phyloP scores from a whole-genome alignment of 345 rosid species.

The Sonneratia alba region DNA sequence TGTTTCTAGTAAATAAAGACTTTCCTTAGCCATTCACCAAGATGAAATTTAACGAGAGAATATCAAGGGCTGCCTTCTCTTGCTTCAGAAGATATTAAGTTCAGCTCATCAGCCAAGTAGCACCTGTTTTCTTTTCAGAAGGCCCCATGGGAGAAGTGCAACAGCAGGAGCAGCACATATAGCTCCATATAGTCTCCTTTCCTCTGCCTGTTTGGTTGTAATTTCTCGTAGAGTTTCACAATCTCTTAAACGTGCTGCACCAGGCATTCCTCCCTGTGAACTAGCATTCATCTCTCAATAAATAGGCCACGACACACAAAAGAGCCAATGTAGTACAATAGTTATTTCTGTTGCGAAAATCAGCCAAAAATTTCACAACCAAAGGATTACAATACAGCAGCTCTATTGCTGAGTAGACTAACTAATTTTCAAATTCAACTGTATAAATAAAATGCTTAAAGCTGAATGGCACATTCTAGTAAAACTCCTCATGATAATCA shows the following conservation, averaged over 20 bases:
- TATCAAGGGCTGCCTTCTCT: neutral
- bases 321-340: neutral
- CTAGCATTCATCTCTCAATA: neutral
- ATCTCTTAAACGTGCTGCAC: conserved; percentile 80
- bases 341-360: neutral
- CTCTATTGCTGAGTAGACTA: neutral
- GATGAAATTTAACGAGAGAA: conserved; percentile 4
- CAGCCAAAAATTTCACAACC: neutral
- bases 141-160: conserved; percentile 96
- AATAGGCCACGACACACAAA: neutral
- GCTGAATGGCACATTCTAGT: too few relatives aligned
- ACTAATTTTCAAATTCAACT: neutral
- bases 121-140: conserved; percentile 67
- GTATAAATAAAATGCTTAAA: neutral
- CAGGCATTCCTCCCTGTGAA: conserved; percentile 95
- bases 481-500: too few relatives aligned
- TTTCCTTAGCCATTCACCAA: neutral
- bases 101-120: neutral
- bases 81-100: neutral
- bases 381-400: neutral
- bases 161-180: conserved; percentile 92
- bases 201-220: conserved; percentile 66
- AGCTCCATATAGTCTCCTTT: conserved; percentile 69
- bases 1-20: neutral
- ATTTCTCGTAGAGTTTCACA: conserved; percentile 53